phyloP scores from a whole-genome alignment of 306 rosid genomes.

The Pterocarpus macrocarpus region DNA sequence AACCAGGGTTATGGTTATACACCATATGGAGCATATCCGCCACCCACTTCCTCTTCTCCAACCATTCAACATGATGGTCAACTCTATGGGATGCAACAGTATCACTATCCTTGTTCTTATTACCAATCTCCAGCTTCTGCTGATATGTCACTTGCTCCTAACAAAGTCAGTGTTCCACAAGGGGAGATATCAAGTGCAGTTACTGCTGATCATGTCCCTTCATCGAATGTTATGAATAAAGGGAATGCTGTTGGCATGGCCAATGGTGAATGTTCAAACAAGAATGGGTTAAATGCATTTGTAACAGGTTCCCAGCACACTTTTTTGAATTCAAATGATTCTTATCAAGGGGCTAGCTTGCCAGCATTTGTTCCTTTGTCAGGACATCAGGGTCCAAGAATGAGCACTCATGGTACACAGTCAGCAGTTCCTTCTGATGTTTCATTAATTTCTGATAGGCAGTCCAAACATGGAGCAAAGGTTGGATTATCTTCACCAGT shows the following conservation, averaged over 20 bases:
- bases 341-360: slow-evolving; percentile 50
- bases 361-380: slow-evolving; percentile 47
- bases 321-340: slow-evolving; percentile 45
- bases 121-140: slow-evolving; percentile 51
- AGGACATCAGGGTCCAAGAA: slow-evolving; percentile 53
- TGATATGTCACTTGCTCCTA: slow-evolving; percentile 46
- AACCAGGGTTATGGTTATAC: slow-evolving; percentile 60
- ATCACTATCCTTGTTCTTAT: slow-evolving; percentile 60
- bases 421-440: slow-evolving; percentile 38
- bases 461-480: slow-evolving; percentile 44
- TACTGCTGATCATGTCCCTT: slow-evolving; percentile 41
- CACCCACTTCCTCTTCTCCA: slow-evolving; percentile 49
- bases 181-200: slow-evolving; percentile 44
- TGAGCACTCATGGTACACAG: slow-evolving; percentile 39
- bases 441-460: slow-evolving; percentile 45
- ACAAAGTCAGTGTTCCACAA: slow-evolving; percentile 43
- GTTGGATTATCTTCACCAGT: slow-evolving; percentile 49
- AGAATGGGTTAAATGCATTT: slow-evolving; percentile 47
- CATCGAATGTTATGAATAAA: slow-evolving; percentile 42
- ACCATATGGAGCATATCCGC: slow-evolving; percentile 55
- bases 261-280: slow-evolving; percentile 40
- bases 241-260: slow-evolving; percentile 38
- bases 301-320: slow-evolving; percentile 48
- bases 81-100: slow-evolving; percentile 59
- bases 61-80: slow-evolving; percentile 56